Evolutionary conservation across 2,329 filamentous ascomycete species (phyloP), one percentile per base, ranked within the genome.

Genomic region (Xylariaceae sp.): DNA sequence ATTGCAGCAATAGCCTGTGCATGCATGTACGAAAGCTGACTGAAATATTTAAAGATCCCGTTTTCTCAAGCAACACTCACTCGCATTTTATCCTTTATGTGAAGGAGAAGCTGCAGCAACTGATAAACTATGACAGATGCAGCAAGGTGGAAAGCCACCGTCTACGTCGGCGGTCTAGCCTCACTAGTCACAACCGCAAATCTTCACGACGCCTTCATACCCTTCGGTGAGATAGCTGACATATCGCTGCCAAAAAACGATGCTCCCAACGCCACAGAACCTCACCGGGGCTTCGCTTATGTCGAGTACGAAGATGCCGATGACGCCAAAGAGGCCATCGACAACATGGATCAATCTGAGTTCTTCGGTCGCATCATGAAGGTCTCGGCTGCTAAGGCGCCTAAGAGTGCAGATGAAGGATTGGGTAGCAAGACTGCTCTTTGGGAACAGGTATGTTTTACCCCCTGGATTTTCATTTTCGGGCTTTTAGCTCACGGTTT

Each of bases 301-400:
- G 88, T 98, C 40, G 93, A 98, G 63, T 98, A 88, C 62, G 90
- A 96, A 59, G 79, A 89, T 46, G 77, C 82, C 11, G 80, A 85
- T 46, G 93, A 98, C 68, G 92, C 91, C 22, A 84, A 84, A 61
- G 92, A 97, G 68, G 93, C 93, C 40, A 95, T 98, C 65, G 90
- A 97, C 75, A 98, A 98, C 64, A 97, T 98, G 92, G 89, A 98
- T 64, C 90, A 95, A 65, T 86, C 91, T 49, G 92, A 97, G 70
- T 79, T 98, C 37, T 97, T 92, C 64, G 94, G 93, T 10, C 82
- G 88, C 48, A 85, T 93, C 12, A 85, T 98, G 65, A 95, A 91
- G 66, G 92, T 97, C 41, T 91, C 89, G 36, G 80, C 86, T 44
- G 94, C 94, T 35, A 98, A 95, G 67, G 82, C 88, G 23, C 89